phyloP scores from a whole-genome alignment of 306 rosid species.

The Amphicarpaea edgeworthii region DNA sequence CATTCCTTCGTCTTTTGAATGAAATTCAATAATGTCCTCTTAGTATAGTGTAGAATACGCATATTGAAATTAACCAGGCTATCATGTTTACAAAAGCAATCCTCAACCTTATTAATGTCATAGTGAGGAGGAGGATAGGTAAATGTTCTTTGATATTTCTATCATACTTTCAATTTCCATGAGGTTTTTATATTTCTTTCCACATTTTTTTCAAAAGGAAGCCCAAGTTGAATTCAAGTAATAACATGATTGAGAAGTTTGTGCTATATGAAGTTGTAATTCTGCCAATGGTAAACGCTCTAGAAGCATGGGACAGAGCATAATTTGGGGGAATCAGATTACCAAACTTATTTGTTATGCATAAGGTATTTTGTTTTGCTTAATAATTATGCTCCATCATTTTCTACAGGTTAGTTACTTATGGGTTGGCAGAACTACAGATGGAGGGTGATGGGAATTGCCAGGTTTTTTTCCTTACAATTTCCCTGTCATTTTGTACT shows the following conservation, averaged over 20 bases:
- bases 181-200: not conserved
- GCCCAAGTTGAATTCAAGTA: constrained; percentile 16
- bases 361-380: constrained; percentile 33
- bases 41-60: not conserved
- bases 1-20: not conserved
- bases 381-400: constrained; percentile 30
- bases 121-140: constrained; percentile 22
- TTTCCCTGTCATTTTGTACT: constrained; percentile 12
- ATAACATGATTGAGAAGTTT: constrained; percentile 26
- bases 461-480: constrained; percentile 67
- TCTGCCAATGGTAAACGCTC: not conserved
- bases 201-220: constrained; percentile 10
- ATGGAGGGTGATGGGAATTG: constrained; percentile 99
- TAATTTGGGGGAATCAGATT: constrained; percentile 15
- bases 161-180: not conserved
- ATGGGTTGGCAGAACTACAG: constrained; percentile 86
- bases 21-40: not conserved
- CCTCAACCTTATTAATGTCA: not conserved
- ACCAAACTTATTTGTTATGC: constrained; percentile 3
- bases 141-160: constrained; percentile 15
- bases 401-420: constrained; percentile 75
- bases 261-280: not conserved
- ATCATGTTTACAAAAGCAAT: constrained; percentile 27
- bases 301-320: constrained; percentile 14
- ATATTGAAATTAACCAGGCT: constrained; percentile 18